These are phyloP conservation scores for Rusavskia elegans DNA, from an alignment of 495 filamentous ascomycete genomes.

Conservation along the genomic window DNA sequence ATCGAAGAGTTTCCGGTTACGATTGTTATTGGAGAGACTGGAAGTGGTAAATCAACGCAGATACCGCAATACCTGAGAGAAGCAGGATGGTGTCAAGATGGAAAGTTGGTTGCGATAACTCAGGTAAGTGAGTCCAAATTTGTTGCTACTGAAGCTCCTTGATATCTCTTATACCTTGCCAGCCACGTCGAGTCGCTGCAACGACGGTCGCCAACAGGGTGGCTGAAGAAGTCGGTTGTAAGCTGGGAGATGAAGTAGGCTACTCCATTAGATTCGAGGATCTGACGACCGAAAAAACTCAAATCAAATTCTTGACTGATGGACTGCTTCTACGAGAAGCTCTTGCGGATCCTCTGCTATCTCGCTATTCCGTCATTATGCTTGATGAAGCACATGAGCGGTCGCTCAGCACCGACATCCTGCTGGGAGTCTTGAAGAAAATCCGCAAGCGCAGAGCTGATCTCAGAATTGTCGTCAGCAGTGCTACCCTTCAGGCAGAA, in stretches of 20 bases:
- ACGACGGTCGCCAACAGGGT: constrained; percentile 94
- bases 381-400: constrained; percentile 97
- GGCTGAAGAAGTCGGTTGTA: constrained; percentile 85
- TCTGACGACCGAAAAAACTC: constrained; percentile 70
- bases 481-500: constrained; percentile 86
- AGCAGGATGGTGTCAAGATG: constrained; percentile 77
- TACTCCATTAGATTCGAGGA: constrained; percentile 95
- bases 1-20: constrained; percentile 70
- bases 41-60: constrained; percentile 81
- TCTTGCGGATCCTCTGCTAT: constrained; percentile 80
- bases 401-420: constrained; percentile 82
- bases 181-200: constrained; percentile 90
- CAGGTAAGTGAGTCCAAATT: constrained; percentile 44
- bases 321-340: constrained; percentile 89
- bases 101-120: constrained; percentile 73
- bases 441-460: constrained; percentile 70
- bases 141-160: neutral
- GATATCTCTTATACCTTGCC: neutral
- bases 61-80: constrained; percentile 78
- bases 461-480: constrained; percentile 79
- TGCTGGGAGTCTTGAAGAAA: constrained; percentile 91
- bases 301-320: constrained; percentile 94
- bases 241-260: constrained; percentile 82
- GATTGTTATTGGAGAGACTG: constrained; percentile 76
- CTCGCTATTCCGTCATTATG: constrained; percentile 94